Percentiles rank a stretch among this genome's conserved stretches.
phyloP scores from a whole-genome alignment of 805 yeast species.

The Ogataea saltuana region DNA sequence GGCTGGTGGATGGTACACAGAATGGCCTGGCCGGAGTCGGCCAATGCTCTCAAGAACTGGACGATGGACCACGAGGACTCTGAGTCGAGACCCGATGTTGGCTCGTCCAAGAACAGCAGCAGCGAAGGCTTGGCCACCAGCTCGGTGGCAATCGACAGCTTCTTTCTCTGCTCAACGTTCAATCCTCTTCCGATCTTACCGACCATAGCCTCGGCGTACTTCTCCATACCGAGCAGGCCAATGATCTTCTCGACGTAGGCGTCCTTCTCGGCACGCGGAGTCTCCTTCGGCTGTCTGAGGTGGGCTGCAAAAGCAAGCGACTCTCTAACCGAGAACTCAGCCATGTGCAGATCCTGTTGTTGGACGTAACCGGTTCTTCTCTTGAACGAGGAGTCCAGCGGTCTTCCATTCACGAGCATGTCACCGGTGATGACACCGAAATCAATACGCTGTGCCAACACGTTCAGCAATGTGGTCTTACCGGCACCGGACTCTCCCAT shows the following conservation, averaged over 20 bases:
- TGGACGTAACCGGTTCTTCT: slow-evolving; percentile 58
- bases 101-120: slow-evolving; percentile 57
- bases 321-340: slow-evolving; percentile 54
- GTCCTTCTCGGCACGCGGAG: slow-evolving; percentile 40
- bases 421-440: slow-evolving; percentile 58
- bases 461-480: slow-evolving; percentile 56
- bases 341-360: slow-evolving; percentile 54
- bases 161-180: slow-evolving; percentile 55
- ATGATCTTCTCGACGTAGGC: slow-evolving; percentile 47
- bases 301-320: slow-evolving; percentile 51
- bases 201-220: slow-evolving; percentile 52
- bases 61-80: slow-evolving; percentile 60
- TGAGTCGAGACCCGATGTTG: slow-evolving; percentile 60
- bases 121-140: slow-evolving; percentile 55
- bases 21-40: slow-evolving; percentile 53
- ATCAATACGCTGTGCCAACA: slow-evolving; percentile 51
- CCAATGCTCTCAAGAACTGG: slow-evolving; percentile 49
- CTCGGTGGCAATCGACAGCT: slow-evolving; percentile 55
- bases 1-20: slow-evolving; percentile 58
- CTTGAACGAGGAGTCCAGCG: slow-evolving; percentile 50
- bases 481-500: slow-evolving; percentile 70
- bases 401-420: slow-evolving; percentile 54
- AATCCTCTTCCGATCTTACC: slow-evolving; percentile 50
- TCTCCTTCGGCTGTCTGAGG: slow-evolving; percentile 45
- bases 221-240: slow-evolving; percentile 41